Base-by-base conservation (phyloP, 2,329 filamentous ascomycete species). In the Fusarium tupiense region DNA sequence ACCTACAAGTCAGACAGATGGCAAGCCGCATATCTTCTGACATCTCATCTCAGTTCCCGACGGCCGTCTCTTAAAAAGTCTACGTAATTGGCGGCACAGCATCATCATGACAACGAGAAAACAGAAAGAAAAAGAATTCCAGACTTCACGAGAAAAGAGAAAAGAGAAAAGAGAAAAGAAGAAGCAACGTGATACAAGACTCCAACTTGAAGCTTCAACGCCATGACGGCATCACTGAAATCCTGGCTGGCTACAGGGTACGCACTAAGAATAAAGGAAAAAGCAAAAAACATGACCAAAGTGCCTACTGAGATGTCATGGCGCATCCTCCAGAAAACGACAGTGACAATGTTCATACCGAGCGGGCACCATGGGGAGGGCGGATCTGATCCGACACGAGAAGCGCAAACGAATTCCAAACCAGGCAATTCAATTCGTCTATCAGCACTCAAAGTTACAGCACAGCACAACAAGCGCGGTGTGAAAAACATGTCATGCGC, bases 1-100 rank as follows among this genome's bases (percentile, higher is more conserved):
- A 44, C 41, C 29, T 29, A 37, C 43, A 38, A 35, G 35, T 60
- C 50, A 61, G 66, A 66, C 71, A 69, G 26, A 63, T 69, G 67
- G 69, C 47, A 63, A 60, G 73, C 41, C 60, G 64, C 71, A 70
- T 67, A 63, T 69, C 31, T 61, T 66, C 67, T 62, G 50, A 73
- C 61, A 63, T 58, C 66, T 67, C 60, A 60, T 19, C 31, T 35
- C 35, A 70, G 57, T 43, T 53, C 41, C 70, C 49, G 44, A 54
- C 41, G 44, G 62, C 65, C 47, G 46, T 64, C 17, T 56, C 58
- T 58, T 61, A 35, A 53, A 53, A 49, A 64, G 38, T 22, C 61
- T 74, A 77, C 75, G 73, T 77, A 77, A 77, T 74, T 17, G 37
- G 69, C 49, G 60, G 58, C 71, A 64, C 43, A 44, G 43, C 56